phyloP scores from a whole-genome alignment of 2,329 filamentous ascomycete genomes.

The Shiraia sp. region DNA sequence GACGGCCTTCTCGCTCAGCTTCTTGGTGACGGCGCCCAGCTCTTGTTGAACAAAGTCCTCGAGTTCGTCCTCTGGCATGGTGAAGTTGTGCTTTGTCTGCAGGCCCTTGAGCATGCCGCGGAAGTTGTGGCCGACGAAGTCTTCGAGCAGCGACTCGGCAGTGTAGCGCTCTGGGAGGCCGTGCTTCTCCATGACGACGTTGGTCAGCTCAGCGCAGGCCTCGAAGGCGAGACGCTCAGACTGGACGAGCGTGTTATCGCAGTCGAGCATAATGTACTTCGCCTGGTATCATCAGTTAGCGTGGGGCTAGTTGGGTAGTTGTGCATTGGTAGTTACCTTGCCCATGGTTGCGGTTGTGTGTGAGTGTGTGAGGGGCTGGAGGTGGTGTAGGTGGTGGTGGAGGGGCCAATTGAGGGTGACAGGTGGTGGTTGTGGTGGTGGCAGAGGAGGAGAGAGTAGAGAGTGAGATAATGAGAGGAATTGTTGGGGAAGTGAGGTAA shows the following conservation, averaged over 20 bases:
- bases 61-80: slow-evolving; percentile 68
- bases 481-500: slow-evolving; percentile 26
- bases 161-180: slow-evolving; percentile 72
- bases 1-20: slow-evolving; percentile 68
- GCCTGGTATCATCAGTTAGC: slow-evolving; percentile 36
- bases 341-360: slow-evolving; percentile 32
- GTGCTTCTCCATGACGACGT: slow-evolving; percentile 75
- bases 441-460: slow-evolving; percentile 9
- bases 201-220: slow-evolving; percentile 86
- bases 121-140: slow-evolving; percentile 95
- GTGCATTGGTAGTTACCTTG: slow-evolving; percentile 26
- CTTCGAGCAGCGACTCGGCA: slow-evolving; percentile 74
- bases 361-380: slow-evolving; percentile 2
- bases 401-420: slow-evolving; percentile 23
- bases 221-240: slow-evolving; percentile 91
- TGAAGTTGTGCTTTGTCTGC: slow-evolving; percentile 75
- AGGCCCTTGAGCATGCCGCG: slow-evolving; percentile 84
- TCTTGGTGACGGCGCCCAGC: slow-evolving; percentile 81
- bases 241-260: slow-evolving; percentile 89
- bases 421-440: slow-evolving; percentile 5
- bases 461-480: slow-evolving; percentile 12
- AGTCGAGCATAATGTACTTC: slow-evolving; percentile 59
- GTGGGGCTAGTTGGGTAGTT: slow-evolving; percentile 21
- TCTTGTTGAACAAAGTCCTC: slow-evolving; percentile 75
- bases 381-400: slow-evolving; percentile 9